A percentile compares a stretch with the other conserved stretches of the same genome.
Conservation (phyloP, 164 flowering plant species). For the Stephania cephalantha region DNA sequence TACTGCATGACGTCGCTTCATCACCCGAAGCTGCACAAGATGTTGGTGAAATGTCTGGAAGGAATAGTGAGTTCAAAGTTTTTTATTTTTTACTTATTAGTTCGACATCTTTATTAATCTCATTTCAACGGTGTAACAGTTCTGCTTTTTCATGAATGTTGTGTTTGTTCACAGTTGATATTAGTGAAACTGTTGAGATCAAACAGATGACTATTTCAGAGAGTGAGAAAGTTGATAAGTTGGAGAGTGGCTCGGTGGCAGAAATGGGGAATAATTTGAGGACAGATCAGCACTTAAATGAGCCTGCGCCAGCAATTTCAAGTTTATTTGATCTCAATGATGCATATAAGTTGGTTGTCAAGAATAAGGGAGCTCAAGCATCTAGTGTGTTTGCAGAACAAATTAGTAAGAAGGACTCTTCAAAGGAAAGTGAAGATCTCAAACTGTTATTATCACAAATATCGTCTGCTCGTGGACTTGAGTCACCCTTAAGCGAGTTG, state of each 20-base stretch:
- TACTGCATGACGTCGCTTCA: slow-evolving; percentile 17
- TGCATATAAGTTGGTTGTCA: slow-evolving; percentile 74
- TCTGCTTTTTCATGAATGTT: background rate
- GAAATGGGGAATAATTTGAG: slow-evolving; percentile 20
- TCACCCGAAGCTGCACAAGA: slow-evolving; percentile 10
- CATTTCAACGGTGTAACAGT: background rate
- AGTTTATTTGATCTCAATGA: slow-evolving; percentile 64
- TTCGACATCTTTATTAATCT: background rate
- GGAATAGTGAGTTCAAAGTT: slow-evolving; percentile 23
- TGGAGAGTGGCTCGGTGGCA: slow-evolving; percentile 15
- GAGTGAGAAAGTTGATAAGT: slow-evolving; percentile 17
- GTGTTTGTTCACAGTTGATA: slow-evolving; percentile 23
- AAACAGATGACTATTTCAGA: slow-evolving; percentile 12
- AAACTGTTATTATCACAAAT: slow-evolving; percentile 63
- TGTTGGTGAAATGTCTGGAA: slow-evolving; percentile 20
- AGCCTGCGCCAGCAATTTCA: slow-evolving; percentile 21
- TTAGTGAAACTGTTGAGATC: slow-evolving; percentile 16
- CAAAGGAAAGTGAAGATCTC: slow-evolving; percentile 60
- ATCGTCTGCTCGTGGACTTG: slow-evolving; percentile 55
- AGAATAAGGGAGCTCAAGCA: slow-evolving; percentile 48
- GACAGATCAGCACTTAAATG: slow-evolving; percentile 21
- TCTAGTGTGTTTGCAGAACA: slow-evolving; percentile 47
- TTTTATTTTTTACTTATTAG: background rate
- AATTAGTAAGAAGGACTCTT: slow-evolving; percentile 44
- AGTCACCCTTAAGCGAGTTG: slow-evolving; percentile 36